Evolutionary conservation across 768 basidiomycete species (phyloP).

Genomic region (Pholiota molesta): DNA sequence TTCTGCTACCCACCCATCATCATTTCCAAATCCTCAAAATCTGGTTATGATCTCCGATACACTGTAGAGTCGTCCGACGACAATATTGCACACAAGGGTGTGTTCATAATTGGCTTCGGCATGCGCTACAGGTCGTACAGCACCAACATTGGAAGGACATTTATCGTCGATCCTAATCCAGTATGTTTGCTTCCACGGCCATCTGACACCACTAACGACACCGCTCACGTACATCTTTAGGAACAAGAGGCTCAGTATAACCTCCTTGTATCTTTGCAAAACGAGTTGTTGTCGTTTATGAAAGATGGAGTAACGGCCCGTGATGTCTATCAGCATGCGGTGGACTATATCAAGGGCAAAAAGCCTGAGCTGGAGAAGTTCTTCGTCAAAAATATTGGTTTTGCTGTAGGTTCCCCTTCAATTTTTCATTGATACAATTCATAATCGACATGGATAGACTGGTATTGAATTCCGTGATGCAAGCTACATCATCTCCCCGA

Average conservation of each 20-base stretch:
- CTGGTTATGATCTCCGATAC: conserved; percentile 87
- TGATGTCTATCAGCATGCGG: conserved; percentile 81
- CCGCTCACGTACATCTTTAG: conserved; percentile 40
- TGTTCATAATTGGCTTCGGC: conserved; percentile 85
- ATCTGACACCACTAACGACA: not conserved
- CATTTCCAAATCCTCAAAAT: conserved; percentile 83
- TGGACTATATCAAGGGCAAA: conserved; percentile 72
- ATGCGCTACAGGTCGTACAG: conserved; percentile 94
- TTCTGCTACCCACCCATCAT: conserved; percentile 96
- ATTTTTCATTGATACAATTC: not conserved
- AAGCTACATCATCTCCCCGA: conserved; percentile 78
- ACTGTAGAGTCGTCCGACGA: conserved; percentile 87
- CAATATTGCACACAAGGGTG: conserved; percentile 83
- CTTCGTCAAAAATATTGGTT: conserved; percentile 89
- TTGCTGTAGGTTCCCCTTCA: conserved; percentile 61
- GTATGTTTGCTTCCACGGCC: conserved; percentile 37
- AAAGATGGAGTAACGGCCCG: conserved; percentile 77
- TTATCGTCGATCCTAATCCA: conserved; percentile 92
- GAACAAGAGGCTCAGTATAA: conserved; percentile 91
- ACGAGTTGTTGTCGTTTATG: conserved; percentile 72
- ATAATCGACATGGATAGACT: conserved; percentile 53
- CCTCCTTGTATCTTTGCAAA: conserved; percentile 76
- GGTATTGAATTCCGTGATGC: conserved; percentile 96
- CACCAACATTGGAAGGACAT: conserved; percentile 89
- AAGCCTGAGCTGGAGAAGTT: conserved; percentile 81